Percentiles rank a stretch among this genome's conserved stretches.
phyloP scores from a whole-genome alignment of 441 rosid genomes.

The Gossypium gossypioides region DNA sequence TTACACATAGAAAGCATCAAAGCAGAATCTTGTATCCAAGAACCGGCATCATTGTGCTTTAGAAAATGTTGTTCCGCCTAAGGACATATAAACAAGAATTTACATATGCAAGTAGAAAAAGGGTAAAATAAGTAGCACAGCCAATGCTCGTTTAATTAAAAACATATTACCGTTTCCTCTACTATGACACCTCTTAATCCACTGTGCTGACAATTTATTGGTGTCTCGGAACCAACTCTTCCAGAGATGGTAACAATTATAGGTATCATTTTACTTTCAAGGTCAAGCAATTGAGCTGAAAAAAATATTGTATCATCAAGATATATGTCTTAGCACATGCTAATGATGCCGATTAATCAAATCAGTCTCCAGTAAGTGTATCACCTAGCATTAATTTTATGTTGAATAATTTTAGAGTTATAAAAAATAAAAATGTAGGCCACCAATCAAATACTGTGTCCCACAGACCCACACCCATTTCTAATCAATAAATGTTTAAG shows the following conservation, averaged over 20 bases:
- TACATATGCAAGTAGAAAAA: slow-evolving; percentile 6
- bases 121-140: background rate
- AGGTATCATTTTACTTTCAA: slow-evolving; percentile 65
- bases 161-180: slow-evolving; percentile 68
- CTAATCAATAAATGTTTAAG: background rate
- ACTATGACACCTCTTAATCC: slow-evolving; percentile 82
- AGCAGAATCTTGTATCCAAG: slow-evolving; percentile 96
- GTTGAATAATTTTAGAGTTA: background rate
- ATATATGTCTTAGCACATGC: background rate
- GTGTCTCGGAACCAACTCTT: slow-evolving; percentile 85
- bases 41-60: slow-evolving; percentile 90
- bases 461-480: background rate
- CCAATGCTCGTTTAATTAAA: background rate
- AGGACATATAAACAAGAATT: slow-evolving; percentile 13
- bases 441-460: background rate
- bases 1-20: slow-evolving; percentile 80
- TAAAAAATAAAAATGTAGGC: background rate
- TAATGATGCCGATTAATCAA: background rate
- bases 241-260: slow-evolving; percentile 75
- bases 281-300: slow-evolving; percentile 68
- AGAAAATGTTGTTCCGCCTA: slow-evolving; percentile 90
- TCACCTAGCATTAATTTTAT: slow-evolving; percentile 4
- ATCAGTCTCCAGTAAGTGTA: background rate
- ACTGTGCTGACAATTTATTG: slow-evolving; percentile 67
- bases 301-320: slow-evolving; percentile 12